Evolutionary conservation across 208 protist genomes (phyloP), one percentile per base, ranked within the genome.

Genomic region (Kentomonas sorsogonicus): DNA sequence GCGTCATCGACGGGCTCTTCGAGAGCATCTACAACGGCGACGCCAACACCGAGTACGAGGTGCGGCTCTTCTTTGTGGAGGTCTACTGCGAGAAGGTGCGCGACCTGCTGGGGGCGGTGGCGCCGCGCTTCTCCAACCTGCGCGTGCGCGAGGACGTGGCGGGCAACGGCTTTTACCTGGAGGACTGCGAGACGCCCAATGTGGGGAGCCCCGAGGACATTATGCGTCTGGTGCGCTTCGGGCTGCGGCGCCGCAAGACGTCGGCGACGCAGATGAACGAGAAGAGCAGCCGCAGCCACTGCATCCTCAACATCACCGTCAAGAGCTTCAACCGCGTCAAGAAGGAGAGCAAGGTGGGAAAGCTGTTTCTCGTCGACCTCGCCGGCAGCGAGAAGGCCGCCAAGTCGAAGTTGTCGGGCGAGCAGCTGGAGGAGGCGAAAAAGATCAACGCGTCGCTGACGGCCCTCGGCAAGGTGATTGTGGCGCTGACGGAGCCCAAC

Each of bases 41-140:
- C 33, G 60, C 63, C 13, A 53, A 51, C 25, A 84, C 83, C 11
- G 94, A 98, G 54, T 98, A 98, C 68, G 90, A 93, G 18, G 87
- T 98, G 26, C 89, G 89, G 30, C 74, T 97, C 33, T 93, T 87
- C 22, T 98, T 97, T 77, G 77, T 98, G 20, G 97, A 99, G 71
- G 90, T 99, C 43, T 99, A 99, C 77, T 97, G 98, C 89, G 97
- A 99, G 40, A 86, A 85, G 65, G 90, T 98, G 26, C 72, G 88
- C 2, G 97, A 99, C 66, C 65, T 99, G 34, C 72, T 99, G 2
- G 70, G 77, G 30, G 58, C 87, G 29, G 13, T 33, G 36, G 10
- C 9, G 0, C 38, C 25, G 18, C 44, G 41, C 22, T 27, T 47
- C 5, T 43, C 44, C 22, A 72, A 63, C 22, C 59, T 87, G 36